Percentiles rank a stretch among this genome's conserved stretches.
phyloP scores from a whole-genome alignment of 169 alveolate species.

The Babesia caballi region DNA sequence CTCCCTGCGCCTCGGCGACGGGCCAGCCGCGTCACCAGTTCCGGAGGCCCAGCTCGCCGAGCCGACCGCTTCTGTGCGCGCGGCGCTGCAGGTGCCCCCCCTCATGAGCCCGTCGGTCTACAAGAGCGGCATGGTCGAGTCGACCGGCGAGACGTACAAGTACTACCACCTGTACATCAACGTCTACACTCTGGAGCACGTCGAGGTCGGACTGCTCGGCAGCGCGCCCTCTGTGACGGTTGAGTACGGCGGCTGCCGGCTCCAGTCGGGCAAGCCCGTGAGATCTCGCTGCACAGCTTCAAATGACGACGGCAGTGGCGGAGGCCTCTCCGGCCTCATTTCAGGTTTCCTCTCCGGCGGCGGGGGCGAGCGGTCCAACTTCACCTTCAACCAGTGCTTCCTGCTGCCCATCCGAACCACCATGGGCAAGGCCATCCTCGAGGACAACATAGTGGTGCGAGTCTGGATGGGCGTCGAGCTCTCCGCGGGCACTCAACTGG shows the following conservation, averaged over 20 bases:
- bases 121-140: slow-evolving; percentile 32
- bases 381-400: slow-evolving; percentile 87
- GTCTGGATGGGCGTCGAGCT: slow-evolving; percentile 79
- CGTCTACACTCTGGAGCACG: slow-evolving; percentile 81
- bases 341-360: neutral
- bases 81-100: slow-evolving; percentile 50
- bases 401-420: slow-evolving; percentile 83
- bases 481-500: neutral
- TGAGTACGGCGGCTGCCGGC: slow-evolving; percentile 85
- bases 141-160: slow-evolving; percentile 40
- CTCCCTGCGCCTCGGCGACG: slow-evolving; percentile 68
- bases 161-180: slow-evolving; percentile 81
- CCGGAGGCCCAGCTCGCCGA: slow-evolving; percentile 42
- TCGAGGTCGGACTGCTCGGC: slow-evolving; percentile 69
- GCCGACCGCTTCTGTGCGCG: neutral
- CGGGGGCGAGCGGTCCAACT: slow-evolving; percentile 72
- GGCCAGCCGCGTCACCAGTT: slow-evolving; percentile 29
- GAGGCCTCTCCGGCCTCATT: neutral
- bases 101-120: slow-evolving; percentile 69
- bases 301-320: slow-evolving; percentile 36
- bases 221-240: slow-evolving; percentile 83
- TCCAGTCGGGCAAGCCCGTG: slow-evolving; percentile 74
- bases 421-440: slow-evolving; percentile 80
- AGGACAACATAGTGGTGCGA: slow-evolving; percentile 83
- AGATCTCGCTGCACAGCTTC: slow-evolving; percentile 51